These are phyloP conservation scores for Phialocephala sp. DNA, from an alignment of 2,329 filamentous ascomycete genomes.

Conservation along the genomic window DNA sequence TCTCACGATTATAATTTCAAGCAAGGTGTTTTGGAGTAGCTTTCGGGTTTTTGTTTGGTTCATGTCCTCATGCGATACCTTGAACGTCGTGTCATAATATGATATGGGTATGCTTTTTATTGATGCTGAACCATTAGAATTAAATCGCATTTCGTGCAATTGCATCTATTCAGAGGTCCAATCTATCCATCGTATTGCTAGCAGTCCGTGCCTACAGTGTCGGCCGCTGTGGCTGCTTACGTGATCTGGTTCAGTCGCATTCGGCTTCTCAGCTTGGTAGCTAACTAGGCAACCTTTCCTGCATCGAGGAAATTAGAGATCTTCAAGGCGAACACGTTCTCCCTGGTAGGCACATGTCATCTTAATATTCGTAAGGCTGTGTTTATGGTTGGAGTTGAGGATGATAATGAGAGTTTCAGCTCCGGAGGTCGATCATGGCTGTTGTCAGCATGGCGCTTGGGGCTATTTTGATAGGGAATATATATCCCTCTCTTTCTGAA, in stretches of 20 bases:
- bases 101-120: no score
- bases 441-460: not conserved
- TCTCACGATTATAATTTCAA: not conserved
- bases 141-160: not conserved
- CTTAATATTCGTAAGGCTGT: not conserved
- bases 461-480: not conserved
- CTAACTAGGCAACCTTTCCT: not conserved
- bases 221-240: not conserved
- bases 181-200: no score
- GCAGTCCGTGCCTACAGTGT: no score
- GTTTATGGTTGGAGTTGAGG: not conserved
- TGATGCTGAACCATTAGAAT: no score
- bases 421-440: not conserved
- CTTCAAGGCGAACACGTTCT: not conserved
- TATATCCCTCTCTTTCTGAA: not conserved
- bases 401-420: not conserved
- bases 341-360: not conserved
- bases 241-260: not conserved
- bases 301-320: not conserved
- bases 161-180: not conserved
- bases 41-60: constrained; percentile 1
- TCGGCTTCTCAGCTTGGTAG: not conserved
- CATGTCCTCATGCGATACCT: not conserved
- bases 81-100: not conserved
- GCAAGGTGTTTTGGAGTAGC: constrained; percentile 2